Evolutionary conservation across 352 stramenopile genomes (phyloP).

Genomic region (Hyaloperonospora brassicae): DNA sequence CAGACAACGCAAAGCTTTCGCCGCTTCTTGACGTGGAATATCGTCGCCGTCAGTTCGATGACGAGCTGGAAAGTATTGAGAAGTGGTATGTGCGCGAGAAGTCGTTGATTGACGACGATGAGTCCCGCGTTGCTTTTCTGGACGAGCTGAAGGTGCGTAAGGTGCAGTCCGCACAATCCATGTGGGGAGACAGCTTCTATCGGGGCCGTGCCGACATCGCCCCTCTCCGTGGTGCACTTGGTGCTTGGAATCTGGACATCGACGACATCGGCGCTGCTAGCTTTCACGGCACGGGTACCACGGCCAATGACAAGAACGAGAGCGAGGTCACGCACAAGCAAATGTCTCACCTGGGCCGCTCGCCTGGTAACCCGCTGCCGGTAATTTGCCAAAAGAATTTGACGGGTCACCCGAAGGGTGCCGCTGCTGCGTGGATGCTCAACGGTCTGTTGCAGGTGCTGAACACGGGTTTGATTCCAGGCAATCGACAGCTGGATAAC

Average conservation of each 20-base stretch:
- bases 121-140: slow-evolving; percentile 39
- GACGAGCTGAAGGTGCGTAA: slow-evolving; percentile 64
- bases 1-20: slow-evolving; percentile 23
- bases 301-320: slow-evolving; percentile 83
- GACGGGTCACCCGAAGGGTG: slow-evolving; percentile 78
- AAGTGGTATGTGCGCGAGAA: slow-evolving; percentile 62
- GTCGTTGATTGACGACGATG: slow-evolving; percentile 27
- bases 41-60: slow-evolving; percentile 67
- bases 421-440: slow-evolving; percentile 74
- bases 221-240: slow-evolving; percentile 65
- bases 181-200: slow-evolving; percentile 70
- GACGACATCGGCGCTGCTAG: slow-evolving; percentile 77
- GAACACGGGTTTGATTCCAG: slow-evolving; percentile 63
- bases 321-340: slow-evolving; percentile 84
- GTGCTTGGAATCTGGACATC: slow-evolving; percentile 68
- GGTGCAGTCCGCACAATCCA: slow-evolving; percentile 50
- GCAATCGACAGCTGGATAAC: slow-evolving; percentile 83
- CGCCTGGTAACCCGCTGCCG: slow-evolving; percentile 61
- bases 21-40: slow-evolving; percentile 65
- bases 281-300: slow-evolving; percentile 83
- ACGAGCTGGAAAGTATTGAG: slow-evolving; percentile 63
- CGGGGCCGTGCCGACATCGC: slow-evolving; percentile 50
- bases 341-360: slow-evolving; percentile 65
- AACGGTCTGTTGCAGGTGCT: slow-evolving; percentile 80
- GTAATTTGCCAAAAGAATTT: slow-evolving; percentile 80